Percentiles rank a stretch among this genome's conserved stretches.
phyloP scores from a whole-genome alignment of 306 rosid genomes.

The Corylus americana region DNA sequence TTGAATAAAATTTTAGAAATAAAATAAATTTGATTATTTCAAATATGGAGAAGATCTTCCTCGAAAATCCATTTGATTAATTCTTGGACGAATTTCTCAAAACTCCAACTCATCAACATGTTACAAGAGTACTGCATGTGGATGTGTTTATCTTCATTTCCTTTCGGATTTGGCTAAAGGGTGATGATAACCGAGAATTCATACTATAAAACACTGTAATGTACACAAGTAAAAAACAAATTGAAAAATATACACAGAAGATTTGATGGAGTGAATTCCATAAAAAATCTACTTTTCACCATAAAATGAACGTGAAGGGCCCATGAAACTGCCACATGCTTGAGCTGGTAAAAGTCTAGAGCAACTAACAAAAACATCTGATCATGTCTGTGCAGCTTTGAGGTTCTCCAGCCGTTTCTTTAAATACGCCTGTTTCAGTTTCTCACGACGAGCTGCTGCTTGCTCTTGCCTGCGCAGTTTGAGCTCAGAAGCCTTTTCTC shows the following conservation, averaged over 20 bases:
- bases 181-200: background rate
- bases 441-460: conserved; percentile 68
- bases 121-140: background rate
- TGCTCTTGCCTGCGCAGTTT: conserved; percentile 77
- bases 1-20: too few species aligned
- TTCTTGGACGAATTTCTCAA: background rate
- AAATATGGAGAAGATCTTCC: background rate
- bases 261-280: background rate
- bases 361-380: background rate
- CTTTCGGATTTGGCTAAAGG: background rate
- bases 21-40: too few species aligned
- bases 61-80: background rate
- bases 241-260: background rate
- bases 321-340: background rate
- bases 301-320: background rate
- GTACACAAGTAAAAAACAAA: background rate
- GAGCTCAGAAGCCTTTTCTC: conserved; percentile 79
- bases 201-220: background rate
- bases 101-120: background rate
- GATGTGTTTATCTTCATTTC: background rate
- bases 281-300: background rate
- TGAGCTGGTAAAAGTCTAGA: conserved; percentile 2
- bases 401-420: conserved; percentile 79
- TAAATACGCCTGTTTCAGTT: conserved; percentile 77
- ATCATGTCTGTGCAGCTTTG: conserved; percentile 48